phyloP scores from a whole-genome alignment of 352 stramenopile species.

The Pythium biforme region DNA sequence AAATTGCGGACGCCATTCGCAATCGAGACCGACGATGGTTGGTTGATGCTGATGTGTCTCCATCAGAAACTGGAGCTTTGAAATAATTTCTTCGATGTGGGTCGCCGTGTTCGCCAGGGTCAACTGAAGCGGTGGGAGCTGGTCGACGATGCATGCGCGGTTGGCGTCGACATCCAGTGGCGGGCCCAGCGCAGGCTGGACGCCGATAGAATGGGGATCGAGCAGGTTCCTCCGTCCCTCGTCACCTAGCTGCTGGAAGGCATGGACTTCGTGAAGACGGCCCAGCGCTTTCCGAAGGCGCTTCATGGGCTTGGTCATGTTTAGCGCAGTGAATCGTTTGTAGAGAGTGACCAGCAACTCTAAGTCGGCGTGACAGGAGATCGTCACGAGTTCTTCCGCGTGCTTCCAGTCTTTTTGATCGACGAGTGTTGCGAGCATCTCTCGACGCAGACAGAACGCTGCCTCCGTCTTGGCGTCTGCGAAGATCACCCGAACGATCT shows the following conservation, averaged over 20 bases:
- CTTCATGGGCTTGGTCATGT: slow-evolving; percentile 60
- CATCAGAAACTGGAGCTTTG: not conserved
- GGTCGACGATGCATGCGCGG: not conserved
- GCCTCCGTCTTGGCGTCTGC: not conserved
- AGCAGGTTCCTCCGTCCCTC: no score
- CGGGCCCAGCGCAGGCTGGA: slow-evolving; percentile 16
- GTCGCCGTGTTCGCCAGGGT: slow-evolving; percentile 7
- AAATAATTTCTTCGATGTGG: slow-evolving; percentile 9
- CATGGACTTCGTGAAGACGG: not conserved
- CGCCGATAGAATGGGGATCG: not conserved
- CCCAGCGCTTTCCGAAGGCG: slow-evolving; percentile 36
- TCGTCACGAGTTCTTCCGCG: slow-evolving; percentile 37
- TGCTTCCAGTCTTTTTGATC: slow-evolving; percentile 49
- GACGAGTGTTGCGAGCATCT: slow-evolving; percentile 34
- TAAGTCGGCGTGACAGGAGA: slow-evolving; percentile 20
- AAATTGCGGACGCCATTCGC: slow-evolving; percentile 63
- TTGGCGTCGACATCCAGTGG: slow-evolving; percentile 13
- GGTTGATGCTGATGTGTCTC: not conserved
- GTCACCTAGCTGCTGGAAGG: not conserved
- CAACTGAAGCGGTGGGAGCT: slow-evolving; percentile 10
- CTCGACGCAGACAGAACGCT: not conserved
- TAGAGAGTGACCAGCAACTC: slow-evolving; percentile 33
- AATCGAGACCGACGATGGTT: slow-evolving; percentile 52
- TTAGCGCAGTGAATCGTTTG: slow-evolving; percentile 31
- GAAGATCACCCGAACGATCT: slow-evolving; percentile 45